Evolutionary conservation across 2,329 filamentous ascomycete genomes (phyloP), one percentile per base, ranked within the genome.

Genomic region (Diaporthe sp.): DNA sequence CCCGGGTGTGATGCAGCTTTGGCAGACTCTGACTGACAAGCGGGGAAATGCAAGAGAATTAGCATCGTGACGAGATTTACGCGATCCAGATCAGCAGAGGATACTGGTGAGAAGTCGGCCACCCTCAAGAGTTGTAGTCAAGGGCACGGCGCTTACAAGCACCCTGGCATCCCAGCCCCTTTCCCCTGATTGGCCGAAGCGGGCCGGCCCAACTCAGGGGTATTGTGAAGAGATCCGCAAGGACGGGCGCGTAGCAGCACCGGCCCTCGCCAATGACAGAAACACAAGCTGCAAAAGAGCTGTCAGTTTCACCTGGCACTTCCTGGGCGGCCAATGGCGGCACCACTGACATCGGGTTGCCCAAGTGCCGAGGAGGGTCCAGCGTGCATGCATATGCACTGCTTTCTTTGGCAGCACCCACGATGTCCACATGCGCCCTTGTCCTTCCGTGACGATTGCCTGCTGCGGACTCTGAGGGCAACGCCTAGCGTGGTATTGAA

Each of bases 171-270:
- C 70, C 68, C 53, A 25, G 58, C 73, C 22, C 47, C 22, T 12
- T 13, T 8, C 6, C 28, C 34, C 55, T 71, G 28, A 75, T 73
- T 75, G 70, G 73, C 44, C 70, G n/a, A 20, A 44, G n/a, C 47
- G 31, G 31, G 15, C 25, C n/a, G 31, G 58, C 49, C 71, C 71
- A 73, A 73, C 31, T 13, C 44, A 75, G 68, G 72, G 73, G 75
- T 73, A 65, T 17, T 70, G 73, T 75, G 75, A 70, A 72, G 37
- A 53, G 63, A 61, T 63, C 73, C 73, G 61, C 70, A 71, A 67
- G 55, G 53, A 63, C 63, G 70, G 70, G 75, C 75, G 75, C 75
- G 75, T 76, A 76, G 65, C 63, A 58, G 25, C 58, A 60, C 63
- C 31, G 17, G 28, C 31, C 58, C 28, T 68, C 75, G 55, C 75